These are phyloP conservation scores for Chamaenerion angustifolium DNA, from an alignment of 345 rosid genomes.

Conservation along the genomic window DNA sequence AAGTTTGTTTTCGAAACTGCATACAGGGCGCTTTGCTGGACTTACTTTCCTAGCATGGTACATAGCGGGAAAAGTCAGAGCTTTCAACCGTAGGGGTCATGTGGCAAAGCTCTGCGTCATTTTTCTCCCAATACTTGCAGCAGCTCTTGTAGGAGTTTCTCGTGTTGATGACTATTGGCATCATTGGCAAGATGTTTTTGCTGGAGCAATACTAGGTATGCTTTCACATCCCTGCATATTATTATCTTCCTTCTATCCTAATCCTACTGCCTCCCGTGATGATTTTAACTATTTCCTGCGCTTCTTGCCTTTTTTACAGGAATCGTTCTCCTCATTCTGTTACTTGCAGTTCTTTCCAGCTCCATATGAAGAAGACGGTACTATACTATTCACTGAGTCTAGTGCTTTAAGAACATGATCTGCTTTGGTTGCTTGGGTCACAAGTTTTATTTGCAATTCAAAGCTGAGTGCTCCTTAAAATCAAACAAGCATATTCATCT, in stretches of 20 bases:
- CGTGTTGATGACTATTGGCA: slow-evolving; percentile 97
- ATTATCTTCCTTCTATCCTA: neutral
- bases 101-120: slow-evolving; percentile 78
- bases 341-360: slow-evolving; percentile 36
- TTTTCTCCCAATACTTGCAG: slow-evolving; percentile 55
- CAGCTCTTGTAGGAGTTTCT: slow-evolving; percentile 72
- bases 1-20: neutral
- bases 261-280: no score
- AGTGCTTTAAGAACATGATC: no score
- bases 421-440: no score
- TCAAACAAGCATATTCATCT: no score
- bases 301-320: slow-evolving; percentile 23
- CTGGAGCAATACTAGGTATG: slow-evolving; percentile 69
- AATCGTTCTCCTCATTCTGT: slow-evolving; percentile 25
- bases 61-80: slow-evolving; percentile 65
- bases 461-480: no score
- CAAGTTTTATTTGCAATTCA: no score
- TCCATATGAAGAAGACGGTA: slow-evolving; percentile 28
- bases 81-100: slow-evolving; percentile 72
- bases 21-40: slow-evolving; percentile 89
- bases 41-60: slow-evolving; percentile 64
- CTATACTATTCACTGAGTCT: neutral
- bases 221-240: no score
- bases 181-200: slow-evolving; percentile 95
- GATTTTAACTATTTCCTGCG: slow-evolving; percentile 1